phyloP scores from a whole-genome alignment of 129 eudicot species.

The Flaveria brownii region DNA sequence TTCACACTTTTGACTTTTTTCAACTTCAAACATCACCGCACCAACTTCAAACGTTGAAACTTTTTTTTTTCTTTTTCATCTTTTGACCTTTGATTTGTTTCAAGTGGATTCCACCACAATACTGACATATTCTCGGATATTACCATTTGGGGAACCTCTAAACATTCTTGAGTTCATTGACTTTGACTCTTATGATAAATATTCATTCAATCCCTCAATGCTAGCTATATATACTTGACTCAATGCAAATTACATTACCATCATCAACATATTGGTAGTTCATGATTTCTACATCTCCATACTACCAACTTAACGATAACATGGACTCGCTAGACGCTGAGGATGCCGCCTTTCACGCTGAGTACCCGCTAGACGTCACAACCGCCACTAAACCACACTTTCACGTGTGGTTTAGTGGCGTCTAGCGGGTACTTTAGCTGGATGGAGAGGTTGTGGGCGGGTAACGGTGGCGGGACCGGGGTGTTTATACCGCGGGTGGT shows the following conservation, averaged over 20 bases:
- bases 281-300: background rate
- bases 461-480: slow-evolving; percentile 54
- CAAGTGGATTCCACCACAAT: slow-evolving; percentile 22
- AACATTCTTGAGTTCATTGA: background rate
- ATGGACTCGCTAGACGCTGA: slow-evolving; percentile 21
- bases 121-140: slow-evolving; percentile 35
- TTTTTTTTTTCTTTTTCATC: background rate
- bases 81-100: slow-evolving; percentile 22
- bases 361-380: too few species aligned
- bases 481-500: slow-evolving; percentile 64
- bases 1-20: slow-evolving; percentile 27
- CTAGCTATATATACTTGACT: slow-evolving; percentile 25
- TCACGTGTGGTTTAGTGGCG: background rate
- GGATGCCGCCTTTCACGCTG: slow-evolving; percentile 46
- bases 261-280: background rate
- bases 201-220: slow-evolving; percentile 6
- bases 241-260: background rate
- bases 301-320: background rate
- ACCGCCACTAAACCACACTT: too few species aligned
- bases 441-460: slow-evolving; percentile 55
- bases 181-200: slow-evolving; percentile 20
- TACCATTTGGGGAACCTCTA: slow-evolving; percentile 28
- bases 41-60: background rate
- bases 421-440: slow-evolving; percentile 45
- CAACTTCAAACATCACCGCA: slow-evolving; percentile 10